A percentile compares a stretch with the other conserved stretches of the same genome.
phyloP scores from a whole-genome alignment of 352 stramenopile genomes.

The Phytophthora foliorum region DNA sequence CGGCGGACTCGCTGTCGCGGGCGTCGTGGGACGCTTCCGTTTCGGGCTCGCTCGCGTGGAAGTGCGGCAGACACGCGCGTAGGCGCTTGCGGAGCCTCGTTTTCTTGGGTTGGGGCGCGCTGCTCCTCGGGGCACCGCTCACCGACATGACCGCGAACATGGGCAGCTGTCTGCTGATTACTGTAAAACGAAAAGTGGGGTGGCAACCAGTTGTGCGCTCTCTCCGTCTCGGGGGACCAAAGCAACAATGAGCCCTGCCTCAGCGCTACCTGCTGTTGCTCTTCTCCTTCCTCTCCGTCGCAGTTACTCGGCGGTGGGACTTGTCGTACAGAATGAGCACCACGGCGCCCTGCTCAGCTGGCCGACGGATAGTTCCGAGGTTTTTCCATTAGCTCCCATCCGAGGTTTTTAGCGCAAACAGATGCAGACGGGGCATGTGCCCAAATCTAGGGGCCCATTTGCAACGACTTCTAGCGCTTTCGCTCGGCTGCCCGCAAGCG shows the following conservation, averaged over 20 bases:
- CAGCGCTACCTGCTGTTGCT: conserved; percentile 12
- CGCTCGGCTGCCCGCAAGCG: no score
- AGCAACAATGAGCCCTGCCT: conserved; percentile 38
- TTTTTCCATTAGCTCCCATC: neutral
- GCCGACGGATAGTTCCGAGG: conserved; percentile 2
- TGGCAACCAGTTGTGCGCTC: neutral
- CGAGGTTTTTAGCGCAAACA: neutral
- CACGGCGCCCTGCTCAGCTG: conserved; percentile 43
- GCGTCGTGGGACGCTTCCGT: conserved; percentile 14
- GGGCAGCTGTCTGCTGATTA: neutral
- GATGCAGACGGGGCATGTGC: neutral
- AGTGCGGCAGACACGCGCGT: conserved; percentile 37
- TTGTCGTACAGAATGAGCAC: conserved; percentile 1
- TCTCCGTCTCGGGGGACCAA: conserved; percentile 12
- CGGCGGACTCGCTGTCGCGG: conserved; percentile 9
- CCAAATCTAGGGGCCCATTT: neutral
- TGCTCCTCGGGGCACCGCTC: conserved; percentile 3
- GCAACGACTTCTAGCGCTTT: neutral
- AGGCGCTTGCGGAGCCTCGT: conserved; percentile 40
- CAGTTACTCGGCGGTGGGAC: conserved; percentile 31
- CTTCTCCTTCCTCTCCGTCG: neutral
- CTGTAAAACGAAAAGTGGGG: conserved; percentile 17
- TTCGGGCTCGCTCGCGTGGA: conserved; percentile 25
- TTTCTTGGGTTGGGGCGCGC: conserved; percentile 13
- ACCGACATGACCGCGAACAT: conserved; percentile 41